Percentiles rank a stretch among this genome's conserved stretches.
phyloP scores from a whole-genome alignment of 2,329 filamentous ascomycete species.

The Pochonia chlamydosporia region DNA sequence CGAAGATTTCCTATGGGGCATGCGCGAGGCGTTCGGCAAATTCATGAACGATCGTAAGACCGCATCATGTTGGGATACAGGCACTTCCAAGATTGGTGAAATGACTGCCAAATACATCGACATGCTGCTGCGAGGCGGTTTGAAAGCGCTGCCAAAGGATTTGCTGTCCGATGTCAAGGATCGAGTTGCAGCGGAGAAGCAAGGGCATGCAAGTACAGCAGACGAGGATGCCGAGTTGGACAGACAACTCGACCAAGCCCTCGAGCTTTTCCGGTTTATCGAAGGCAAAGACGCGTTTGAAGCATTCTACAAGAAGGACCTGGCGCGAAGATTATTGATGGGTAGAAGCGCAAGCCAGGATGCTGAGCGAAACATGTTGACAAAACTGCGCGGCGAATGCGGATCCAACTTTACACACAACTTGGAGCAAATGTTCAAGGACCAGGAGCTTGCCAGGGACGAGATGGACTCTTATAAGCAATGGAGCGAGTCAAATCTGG shows the following conservation, averaged over 20 bases:
- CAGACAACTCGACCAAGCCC: slow-evolving; percentile 81
- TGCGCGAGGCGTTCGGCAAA: slow-evolving; percentile 78
- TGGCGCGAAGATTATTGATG: slow-evolving; percentile 86
- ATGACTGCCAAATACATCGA: slow-evolving; percentile 99
- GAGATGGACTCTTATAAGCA: slow-evolving; percentile 86
- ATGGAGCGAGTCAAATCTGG: slow-evolving; percentile 50
- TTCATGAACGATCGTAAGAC: slow-evolving; percentile 91
- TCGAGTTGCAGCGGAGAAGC: slow-evolving; percentile 50
- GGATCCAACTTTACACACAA: slow-evolving; percentile 94
- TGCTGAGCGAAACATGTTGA: slow-evolving; percentile 91
- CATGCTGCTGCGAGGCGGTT: slow-evolving; percentile 75
- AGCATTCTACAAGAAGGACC: slow-evolving; percentile 97
- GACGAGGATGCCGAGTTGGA: slow-evolving; percentile 93
- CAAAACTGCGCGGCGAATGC: slow-evolving; percentile 87
- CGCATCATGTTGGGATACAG: slow-evolving; percentile 66
- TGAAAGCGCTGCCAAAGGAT: slow-evolving; percentile 72
- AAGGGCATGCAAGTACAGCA: slow-evolving; percentile 60
- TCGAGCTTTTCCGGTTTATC: slow-evolving; percentile 95
- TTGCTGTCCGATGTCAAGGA: slow-evolving; percentile 59
- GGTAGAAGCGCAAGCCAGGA: slow-evolving; percentile 88
- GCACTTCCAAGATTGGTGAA: slow-evolving; percentile 91
- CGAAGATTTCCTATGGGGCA: slow-evolving; percentile 67
- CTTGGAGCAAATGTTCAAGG: slow-evolving; percentile 98
- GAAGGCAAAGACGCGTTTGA: slow-evolving; percentile 97
- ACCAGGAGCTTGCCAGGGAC: slow-evolving; percentile 87